Evolutionary conservation across 2,329 filamentous ascomycete genomes (phyloP), one percentile per base, ranked within the genome.

Genomic region (Scedosporium aurantiacum): DNA sequence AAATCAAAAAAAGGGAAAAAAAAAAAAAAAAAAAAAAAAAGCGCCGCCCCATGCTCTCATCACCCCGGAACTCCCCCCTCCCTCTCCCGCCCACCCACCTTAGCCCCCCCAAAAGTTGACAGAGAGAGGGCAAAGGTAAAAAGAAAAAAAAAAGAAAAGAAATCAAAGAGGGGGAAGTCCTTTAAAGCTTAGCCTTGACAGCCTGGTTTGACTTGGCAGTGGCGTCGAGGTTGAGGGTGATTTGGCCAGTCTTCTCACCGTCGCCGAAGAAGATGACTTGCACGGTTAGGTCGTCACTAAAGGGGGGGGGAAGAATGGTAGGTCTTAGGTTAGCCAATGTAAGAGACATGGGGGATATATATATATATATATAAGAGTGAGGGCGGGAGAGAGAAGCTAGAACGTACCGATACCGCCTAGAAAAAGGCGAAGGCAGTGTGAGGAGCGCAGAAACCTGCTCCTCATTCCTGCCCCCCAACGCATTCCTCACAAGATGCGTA

Each of bases 231-330:
- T 97, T 99, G 62, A 96, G 73, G 4, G 87, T 83, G 4, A 97
- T 88, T 65, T 88, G 87, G 41, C 92, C 91, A 32, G 82, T 88
- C 71, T 86, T 86, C 60, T 86, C 78, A 41, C 87, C 84, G 67
- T 96, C 85, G 63, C 94, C 94, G 69, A 99, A 99, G 81, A 99
- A 99, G 70, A 99, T 96, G 64, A 99, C 94, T 73, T 99, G 91
- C 16, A 99, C 93, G 0, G 94, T 99, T 65, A 99, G 77, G 71
- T 99, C 94, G 71, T 99, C 94, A 67, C 91, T 93, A 63, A 2
- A 21, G 23, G 6, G 52, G 5, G 56, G 43, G 54, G 63, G 28
- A 61, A n/a, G 16, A 5, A 10, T 61, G 1, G 12, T 10, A 54
- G 45, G 23, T 18, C 14, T 7, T 45, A 14, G 41, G 18, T 21